Base-by-base conservation (phyloP, 257 asterid species). In the Misopates orontium region DNA sequence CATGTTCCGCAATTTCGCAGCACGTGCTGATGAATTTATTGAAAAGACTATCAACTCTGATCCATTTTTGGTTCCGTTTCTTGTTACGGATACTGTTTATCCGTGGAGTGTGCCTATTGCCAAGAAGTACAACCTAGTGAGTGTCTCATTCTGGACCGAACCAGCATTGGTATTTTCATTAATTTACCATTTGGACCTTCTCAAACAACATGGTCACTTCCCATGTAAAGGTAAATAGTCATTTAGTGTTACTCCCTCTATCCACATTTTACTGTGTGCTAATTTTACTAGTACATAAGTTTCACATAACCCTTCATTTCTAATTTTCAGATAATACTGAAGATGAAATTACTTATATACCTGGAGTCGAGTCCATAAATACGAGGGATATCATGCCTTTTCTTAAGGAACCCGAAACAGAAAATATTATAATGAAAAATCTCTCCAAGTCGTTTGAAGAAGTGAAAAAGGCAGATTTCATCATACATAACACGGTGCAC, bases 111-210 rank as follows among this genome's bases (percentile, higher is more conserved):
- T 72, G 13, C 10, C 25, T 11, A 64, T 83, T 61, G 85, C 89
- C 21, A 47, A 24, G 8, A 83, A 83, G 20, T 67, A 68, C 36
- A 60, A 66, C 3, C 70, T 85, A 7, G 73, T 82, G 11, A 57
- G 60, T 40, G 86, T 85, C 5, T 85, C 91, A 0, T 79, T 79
- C 36, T 75, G 84, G 84, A 79, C 84, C 2, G 62, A 75, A 66
- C 79, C 84, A 1, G 79, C 92, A 2, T 21, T 83, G n/a, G 82
- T 80, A 16, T 80, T 78, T 36, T 55, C 80, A 21, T 44, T 77
- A 32, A 55, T 49, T 65, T 74, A 71, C 56, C 80, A 71, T 42
- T 32, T 64, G 56, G 52, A 74, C 19, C 60, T 78, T 8, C 60
- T 78, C 1, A 18, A 42, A 24, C 24, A 71, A 56, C 67, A 74